Conservation (phyloP, 192 early-diverging fungal genomes). For the Podila epigama region DNA sequence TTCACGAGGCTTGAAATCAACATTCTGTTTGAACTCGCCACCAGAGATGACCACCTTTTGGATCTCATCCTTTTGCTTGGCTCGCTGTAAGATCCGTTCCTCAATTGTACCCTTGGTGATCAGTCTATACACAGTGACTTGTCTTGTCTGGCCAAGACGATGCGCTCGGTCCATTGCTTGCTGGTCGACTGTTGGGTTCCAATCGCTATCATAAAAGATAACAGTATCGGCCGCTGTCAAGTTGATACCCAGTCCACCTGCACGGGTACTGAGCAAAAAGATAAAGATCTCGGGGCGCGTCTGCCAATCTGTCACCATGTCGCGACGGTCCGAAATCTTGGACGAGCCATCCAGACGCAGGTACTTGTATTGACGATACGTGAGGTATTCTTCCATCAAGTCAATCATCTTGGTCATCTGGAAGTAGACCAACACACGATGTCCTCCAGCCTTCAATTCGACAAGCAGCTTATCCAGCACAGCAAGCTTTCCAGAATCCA, state of each 20-base stretch:
- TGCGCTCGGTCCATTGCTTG: slow-evolving; percentile 93
- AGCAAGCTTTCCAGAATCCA: slow-evolving; percentile 82
- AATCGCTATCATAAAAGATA: slow-evolving; percentile 89
- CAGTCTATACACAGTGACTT: slow-evolving; percentile 85
- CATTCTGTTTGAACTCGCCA: slow-evolving; percentile 78
- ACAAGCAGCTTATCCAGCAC: slow-evolving; percentile 74
- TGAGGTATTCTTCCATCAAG: slow-evolving; percentile 86
- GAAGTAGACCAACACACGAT: slow-evolving; percentile 86
- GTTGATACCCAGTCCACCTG: slow-evolving; percentile 90
- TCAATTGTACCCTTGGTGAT: slow-evolving; percentile 86
- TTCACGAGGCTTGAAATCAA: slow-evolving; percentile 90
- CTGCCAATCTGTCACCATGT: slow-evolving; percentile 95
- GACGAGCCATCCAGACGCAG: slow-evolving; percentile 89
- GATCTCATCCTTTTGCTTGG: slow-evolving; percentile 91
- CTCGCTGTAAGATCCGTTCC: slow-evolving; percentile 80
- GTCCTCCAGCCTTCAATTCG: slow-evolving; percentile 77
- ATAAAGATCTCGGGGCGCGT: slow-evolving; percentile 86
- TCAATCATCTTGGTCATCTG: slow-evolving; percentile 93
- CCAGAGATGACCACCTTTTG: slow-evolving; percentile 94
- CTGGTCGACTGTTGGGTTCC: slow-evolving; percentile 92
- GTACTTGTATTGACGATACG: slow-evolving; percentile 87
- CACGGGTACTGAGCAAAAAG: slow-evolving; percentile 84
- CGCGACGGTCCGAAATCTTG: slow-evolving; percentile 85
- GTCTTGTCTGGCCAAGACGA: slow-evolving; percentile 83
- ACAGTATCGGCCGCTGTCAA: slow-evolving; percentile 91